Evolutionary conservation across 2,329 filamentous ascomycete genomes (phyloP).

Genomic region (Fusarium lateritium): DNA sequence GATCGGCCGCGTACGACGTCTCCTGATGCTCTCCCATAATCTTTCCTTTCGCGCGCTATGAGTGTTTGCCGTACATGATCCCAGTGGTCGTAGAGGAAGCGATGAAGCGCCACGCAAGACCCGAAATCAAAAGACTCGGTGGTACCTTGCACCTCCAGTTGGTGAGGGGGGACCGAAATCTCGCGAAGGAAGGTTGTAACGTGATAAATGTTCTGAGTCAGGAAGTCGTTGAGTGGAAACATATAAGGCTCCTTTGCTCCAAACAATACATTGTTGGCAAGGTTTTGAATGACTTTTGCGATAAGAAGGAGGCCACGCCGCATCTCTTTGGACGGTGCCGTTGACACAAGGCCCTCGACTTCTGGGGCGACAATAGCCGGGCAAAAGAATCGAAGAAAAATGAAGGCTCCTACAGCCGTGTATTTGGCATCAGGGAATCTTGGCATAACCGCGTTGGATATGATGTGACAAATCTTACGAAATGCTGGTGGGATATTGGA

Average conservation of each 20-base stretch:
- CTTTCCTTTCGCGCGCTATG: conserved; percentile 71
- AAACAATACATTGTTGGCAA: conserved; percentile 80
- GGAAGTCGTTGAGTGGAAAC: conserved; percentile 78
- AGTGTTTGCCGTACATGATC: conserved; percentile 77
- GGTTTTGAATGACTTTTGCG: conserved; percentile 79
- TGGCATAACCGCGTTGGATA: conserved; percentile 73
- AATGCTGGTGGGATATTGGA: conserved; percentile 74
- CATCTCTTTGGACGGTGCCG: conserved; percentile 77
- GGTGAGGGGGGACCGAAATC: conserved; percentile 72
- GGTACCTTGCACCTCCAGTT: conserved; percentile 57
- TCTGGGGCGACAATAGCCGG: conserved; percentile 80
- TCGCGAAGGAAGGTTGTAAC: conserved; percentile 77
- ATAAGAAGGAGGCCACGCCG: conserved; percentile 77
- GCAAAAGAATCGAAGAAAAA: conserved; percentile 80
- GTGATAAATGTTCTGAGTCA: conserved; percentile 77
- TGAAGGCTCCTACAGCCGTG: conserved; percentile 79
- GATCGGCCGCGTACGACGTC: conserved; percentile 67
- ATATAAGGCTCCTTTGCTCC: conserved; percentile 81
- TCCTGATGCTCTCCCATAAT: conserved; percentile 68
- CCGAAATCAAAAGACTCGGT: conserved; percentile 76
- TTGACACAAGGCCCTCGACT: conserved; percentile 74
- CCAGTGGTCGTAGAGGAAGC: conserved; percentile 80
- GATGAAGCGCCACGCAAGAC: conserved; percentile 77
- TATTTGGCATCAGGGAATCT: conserved; percentile 80
- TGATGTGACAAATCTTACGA: conserved; percentile 76